Percentiles rank a stretch among this genome's conserved stretches.
Conservation (phyloP, 2,329 filamentous ascomycete species). For the Ophiostoma australiae region DNA sequence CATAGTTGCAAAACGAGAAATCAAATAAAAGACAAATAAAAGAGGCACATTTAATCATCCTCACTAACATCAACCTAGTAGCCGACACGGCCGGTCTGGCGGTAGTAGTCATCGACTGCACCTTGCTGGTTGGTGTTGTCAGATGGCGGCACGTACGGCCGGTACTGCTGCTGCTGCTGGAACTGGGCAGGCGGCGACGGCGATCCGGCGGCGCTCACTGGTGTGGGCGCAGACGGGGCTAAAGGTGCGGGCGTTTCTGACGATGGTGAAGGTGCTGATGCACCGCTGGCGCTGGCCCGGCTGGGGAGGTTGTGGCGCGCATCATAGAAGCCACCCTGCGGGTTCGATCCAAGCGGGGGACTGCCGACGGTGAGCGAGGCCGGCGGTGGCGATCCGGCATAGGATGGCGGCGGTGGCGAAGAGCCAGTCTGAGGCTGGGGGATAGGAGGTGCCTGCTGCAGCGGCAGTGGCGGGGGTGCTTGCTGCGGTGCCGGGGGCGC, state of each 20-base stretch:
- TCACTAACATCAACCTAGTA: constrained; percentile 1
- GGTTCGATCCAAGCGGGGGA: constrained; percentile 34
- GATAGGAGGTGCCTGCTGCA: constrained; percentile 18
- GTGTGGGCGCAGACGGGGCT: constrained; percentile 16
- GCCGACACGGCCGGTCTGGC: constrained; percentile 36
- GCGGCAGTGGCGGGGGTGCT: constrained; percentile 26
- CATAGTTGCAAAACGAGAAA: not conserved
- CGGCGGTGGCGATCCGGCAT: not conserved
- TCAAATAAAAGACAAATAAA: not conserved
- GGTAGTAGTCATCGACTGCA: constrained; percentile 49
- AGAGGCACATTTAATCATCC: not conserved
- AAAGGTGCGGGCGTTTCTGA: not conserved
- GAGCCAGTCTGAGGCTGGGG: constrained; percentile 25
- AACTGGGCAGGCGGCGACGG: constrained; percentile 34
- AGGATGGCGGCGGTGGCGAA: constrained; percentile 35
- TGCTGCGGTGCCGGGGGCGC: constrained; percentile 33
- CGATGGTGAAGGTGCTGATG: not conserved
- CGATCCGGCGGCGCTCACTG: constrained; percentile 19
- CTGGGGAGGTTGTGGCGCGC: constrained; percentile 45
- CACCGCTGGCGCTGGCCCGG: constrained; percentile 18
- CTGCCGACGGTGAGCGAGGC: constrained; percentile 24
- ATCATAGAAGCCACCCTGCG: constrained; percentile 36
- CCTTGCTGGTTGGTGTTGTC: constrained; percentile 35
- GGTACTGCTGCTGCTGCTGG: constrained; percentile 48
- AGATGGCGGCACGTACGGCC: constrained; percentile 52